Base-by-base conservation (phyloP, 352 stramenopile genomes). In the Pythium aristosporum region DNA sequence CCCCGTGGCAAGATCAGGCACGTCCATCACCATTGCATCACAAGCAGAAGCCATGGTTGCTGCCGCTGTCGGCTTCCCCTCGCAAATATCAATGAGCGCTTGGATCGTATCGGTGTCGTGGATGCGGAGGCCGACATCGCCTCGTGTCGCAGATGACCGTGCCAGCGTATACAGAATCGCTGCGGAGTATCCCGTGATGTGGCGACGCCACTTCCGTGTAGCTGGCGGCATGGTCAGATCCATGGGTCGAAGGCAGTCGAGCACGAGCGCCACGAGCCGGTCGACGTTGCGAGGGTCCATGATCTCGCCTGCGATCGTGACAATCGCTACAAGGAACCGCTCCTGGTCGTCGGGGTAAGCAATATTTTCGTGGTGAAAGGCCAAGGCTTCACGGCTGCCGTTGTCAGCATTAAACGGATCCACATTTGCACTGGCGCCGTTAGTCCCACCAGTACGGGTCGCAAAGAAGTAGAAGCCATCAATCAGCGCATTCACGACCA, bases 301-400 rank as follows among this genome's bases (percentile, higher is more conserved):
- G 11, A 92, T 61, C 54, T 92, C 83, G 20, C 73, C 85, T 12
- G 83, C 76, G 23, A 90, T 83, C 13, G 80, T 69, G 32, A 71
- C 87, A 28, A 94, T 88, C 0, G 82, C 83, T 3, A 81, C 73
- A 10, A 94, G 51, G 47, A 92, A 92, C 0, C 82, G 74, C 32
- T 91, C 81, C 34, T 84, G 75, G 52, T 89, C 83, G 44, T 90
- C 79, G 0, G 76, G 67, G 49, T 77, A 87, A 0, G 76, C 74
- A 21, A 92, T 21, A 18, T 85, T 84, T 28, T 73, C 30, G n/a
- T 64, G 43, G 13, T 76, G 64, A 2, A 80, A 79, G 23, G 58
- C 46, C 0, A 41, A 15, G 21, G 71, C 68, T 2, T 82, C 72
- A 13, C 20, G 23, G 36, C 39, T 51, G n/a, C 28, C 51, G 11